Conservation (phyloP, 1,284 basidiomycete species). For the Papiliotrema fonsecae region DNA sequence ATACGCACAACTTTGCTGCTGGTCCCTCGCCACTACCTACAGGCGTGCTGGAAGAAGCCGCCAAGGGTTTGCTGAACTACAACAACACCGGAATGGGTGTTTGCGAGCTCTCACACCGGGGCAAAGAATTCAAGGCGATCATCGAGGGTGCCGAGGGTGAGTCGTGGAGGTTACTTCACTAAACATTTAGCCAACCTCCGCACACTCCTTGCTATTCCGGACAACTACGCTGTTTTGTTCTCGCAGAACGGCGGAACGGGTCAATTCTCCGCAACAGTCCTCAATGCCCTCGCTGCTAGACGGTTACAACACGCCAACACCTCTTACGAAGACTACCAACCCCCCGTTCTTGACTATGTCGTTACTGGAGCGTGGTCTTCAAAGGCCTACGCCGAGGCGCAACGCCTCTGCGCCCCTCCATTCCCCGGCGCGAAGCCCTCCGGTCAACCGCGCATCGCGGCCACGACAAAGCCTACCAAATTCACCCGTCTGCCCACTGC, state of each 20-base stretch:
- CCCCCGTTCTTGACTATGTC: slow-evolving; percentile 69
- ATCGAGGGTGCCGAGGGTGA: slow-evolving; percentile 60
- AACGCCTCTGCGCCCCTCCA: slow-evolving; percentile 54
- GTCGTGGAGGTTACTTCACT: slow-evolving; percentile 5
- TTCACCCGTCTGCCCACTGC: slow-evolving; percentile 78
- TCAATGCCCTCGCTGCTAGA: slow-evolving; percentile 55
- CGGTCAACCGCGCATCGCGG: slow-evolving; percentile 62
- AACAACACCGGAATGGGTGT: slow-evolving; percentile 83
- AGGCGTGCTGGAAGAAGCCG: slow-evolving; percentile 68
- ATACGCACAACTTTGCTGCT: slow-evolving; percentile 81
- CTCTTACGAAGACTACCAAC: slow-evolving; percentile 24
- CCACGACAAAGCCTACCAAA: slow-evolving; percentile 61
- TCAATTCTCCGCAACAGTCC: slow-evolving; percentile 73
- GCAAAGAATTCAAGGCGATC: slow-evolving; percentile 74
- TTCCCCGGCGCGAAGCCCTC: slow-evolving; percentile 42
- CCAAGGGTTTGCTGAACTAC: slow-evolving; percentile 77
- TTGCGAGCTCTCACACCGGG: slow-evolving; percentile 89
- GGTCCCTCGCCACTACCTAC: slow-evolving; percentile 85
- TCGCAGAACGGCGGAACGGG: slow-evolving; percentile 84
- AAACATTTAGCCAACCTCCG: slow-evolving; percentile 56
- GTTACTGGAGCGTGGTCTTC: slow-evolving; percentile 88
- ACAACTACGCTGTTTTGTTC: slow-evolving; percentile 81
- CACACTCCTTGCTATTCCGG: slow-evolving; percentile 69
- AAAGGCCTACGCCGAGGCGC: slow-evolving; percentile 77
- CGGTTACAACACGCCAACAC: slow-evolving; percentile 11